Evolutionary conservation across 2,329 filamentous ascomycete genomes (phyloP).

Genomic region (Aspergillus sp.): DNA sequence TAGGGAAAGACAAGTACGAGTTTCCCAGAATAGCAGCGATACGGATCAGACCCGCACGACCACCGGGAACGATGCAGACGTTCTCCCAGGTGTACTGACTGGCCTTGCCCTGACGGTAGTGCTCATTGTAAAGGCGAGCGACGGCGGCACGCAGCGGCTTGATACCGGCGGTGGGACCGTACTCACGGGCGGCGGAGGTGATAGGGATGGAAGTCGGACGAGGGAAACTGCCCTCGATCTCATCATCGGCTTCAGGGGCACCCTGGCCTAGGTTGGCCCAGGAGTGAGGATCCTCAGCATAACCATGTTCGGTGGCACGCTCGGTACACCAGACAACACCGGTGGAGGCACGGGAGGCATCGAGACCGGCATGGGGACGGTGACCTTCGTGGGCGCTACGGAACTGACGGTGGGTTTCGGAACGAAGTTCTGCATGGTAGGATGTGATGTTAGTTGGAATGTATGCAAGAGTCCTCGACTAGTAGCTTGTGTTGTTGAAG

Average conservation of each 20-base stretch:
- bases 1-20: slow-evolving; percentile 89
- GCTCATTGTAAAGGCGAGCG: slow-evolving; percentile 87
- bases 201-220: slow-evolving; percentile 79
- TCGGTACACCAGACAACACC: slow-evolving; percentile 80
- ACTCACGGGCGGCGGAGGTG: slow-evolving; percentile 77
- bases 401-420: slow-evolving; percentile 85
- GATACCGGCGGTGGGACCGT: slow-evolving; percentile 92
- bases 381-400: slow-evolving; percentile 88
- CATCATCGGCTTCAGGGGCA: slow-evolving; percentile 89
- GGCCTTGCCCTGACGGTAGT: slow-evolving; percentile 82
- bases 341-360: slow-evolving; percentile 83
- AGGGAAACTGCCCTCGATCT: slow-evolving; percentile 85
- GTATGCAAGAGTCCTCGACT: no score
- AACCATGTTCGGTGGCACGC: slow-evolving; percentile 85
- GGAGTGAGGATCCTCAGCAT: slow-evolving; percentile 72
- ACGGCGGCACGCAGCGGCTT: slow-evolving; percentile 86
- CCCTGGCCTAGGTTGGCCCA: slow-evolving; percentile 97
- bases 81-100: slow-evolving; percentile 97
- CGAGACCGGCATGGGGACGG: slow-evolving; percentile 85
- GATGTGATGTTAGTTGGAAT: slow-evolving; percentile 5
- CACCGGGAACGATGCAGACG: slow-evolving; percentile 92
- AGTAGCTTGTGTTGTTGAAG: neutral
- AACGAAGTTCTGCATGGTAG: slow-evolving; percentile 66
- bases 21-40: slow-evolving; percentile 94
- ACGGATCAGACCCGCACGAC: slow-evolving; percentile 86